These are phyloP conservation scores for Fusarium buxicola DNA, from an alignment of 2,329 filamentous ascomycete species.

Conservation along the genomic window DNA sequence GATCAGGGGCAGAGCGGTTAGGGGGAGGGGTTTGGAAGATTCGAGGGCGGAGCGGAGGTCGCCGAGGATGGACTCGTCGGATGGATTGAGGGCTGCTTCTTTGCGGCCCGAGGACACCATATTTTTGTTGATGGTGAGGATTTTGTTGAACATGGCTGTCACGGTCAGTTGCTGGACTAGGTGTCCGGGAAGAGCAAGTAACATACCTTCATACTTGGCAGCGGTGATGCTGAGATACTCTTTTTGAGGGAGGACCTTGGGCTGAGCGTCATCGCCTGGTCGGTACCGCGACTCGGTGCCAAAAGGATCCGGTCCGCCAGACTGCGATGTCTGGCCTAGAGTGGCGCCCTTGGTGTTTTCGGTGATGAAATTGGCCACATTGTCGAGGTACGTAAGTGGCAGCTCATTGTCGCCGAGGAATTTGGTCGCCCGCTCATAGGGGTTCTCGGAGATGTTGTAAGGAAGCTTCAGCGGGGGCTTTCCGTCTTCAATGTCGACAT, in stretches of 20 bases:
- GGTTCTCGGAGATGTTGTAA: constrained; percentile 91
- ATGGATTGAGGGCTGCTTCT: constrained; percentile 77
- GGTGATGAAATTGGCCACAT: constrained; percentile 92
- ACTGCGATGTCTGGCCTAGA: constrained; percentile 71
- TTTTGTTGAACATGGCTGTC: constrained; percentile 78
- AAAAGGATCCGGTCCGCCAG: constrained; percentile 75
- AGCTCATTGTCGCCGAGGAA: constrained; percentile 92
- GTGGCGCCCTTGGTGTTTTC: constrained; percentile 89
- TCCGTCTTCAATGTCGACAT: constrained; percentile 95
- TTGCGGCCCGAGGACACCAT: constrained; percentile 79
- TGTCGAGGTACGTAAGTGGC: constrained; percentile 87
- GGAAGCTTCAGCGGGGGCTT: constrained; percentile 94
- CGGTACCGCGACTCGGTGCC: constrained; percentile 83
- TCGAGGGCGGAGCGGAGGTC: constrained; percentile 74
- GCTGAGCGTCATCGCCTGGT: constrained; percentile 66
- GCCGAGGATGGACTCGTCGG: constrained; percentile 73
- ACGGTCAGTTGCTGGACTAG: constrained; percentile 1
- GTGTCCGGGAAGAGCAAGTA: neutral
- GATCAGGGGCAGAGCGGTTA: constrained; percentile 70
- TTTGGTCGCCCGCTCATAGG: constrained; percentile 89
- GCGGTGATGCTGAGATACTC: constrained; percentile 82
- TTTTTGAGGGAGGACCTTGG: constrained; percentile 79
- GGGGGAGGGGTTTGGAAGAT: constrained; percentile 60
- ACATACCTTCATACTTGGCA: constrained; percentile 72
- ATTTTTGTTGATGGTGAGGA: constrained; percentile 78